Evolutionary conservation across 2,329 filamentous ascomycete genomes (phyloP), one percentile per base, ranked within the genome.

Genomic region (Alternaria consortialis): DNA sequence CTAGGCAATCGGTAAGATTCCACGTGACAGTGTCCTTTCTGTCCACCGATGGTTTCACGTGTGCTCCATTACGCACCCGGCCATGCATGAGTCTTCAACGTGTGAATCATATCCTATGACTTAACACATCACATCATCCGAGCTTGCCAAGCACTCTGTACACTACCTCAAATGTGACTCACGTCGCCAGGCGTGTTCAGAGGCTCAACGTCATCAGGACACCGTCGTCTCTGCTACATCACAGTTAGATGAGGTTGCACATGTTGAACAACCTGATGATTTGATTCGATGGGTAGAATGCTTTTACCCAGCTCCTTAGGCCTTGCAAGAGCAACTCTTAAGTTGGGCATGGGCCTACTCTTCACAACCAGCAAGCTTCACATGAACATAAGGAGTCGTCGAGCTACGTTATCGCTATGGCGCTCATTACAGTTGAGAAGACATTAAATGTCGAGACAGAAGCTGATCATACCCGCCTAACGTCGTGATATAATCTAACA

Each of bases 1-100:
- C 47, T 63, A 63, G 52, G 25, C 34, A 53, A 56, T 62, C 56
- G 60, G 56, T 60, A 60, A 56, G 5, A 1, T 13, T 12, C 15
- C 46, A 50, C 46, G 46, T 50, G 52, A 50, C 36, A 39, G 37
- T 20, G 6, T 42, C n/a, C 13, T 48, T 23, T 43, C 17, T 36
- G 17, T 37, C 4, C 36, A 56, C 29, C 9, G 11, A 9, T 13
- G 37, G 17, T 40, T 23, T 23, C 37, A 40, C 7, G 13, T 25
- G 25, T 39, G 25, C 9, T 17, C 7, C 6, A 44, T 34, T 36
- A 37, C 40, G 27, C 53, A 40, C 17, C 23, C 34, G 46, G 3
- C 29, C 8, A 47, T 53, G 32, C 32, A 31, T 23, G 29, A 34
- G 27, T 5, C 42, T 32, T 23, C 36, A 20, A 13, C 34, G 20